Evolutionary conservation across 139 green algal genomes (phyloP), one percentile per base, ranked within the genome.

Genomic region (Coelastrella sp.): DNA sequence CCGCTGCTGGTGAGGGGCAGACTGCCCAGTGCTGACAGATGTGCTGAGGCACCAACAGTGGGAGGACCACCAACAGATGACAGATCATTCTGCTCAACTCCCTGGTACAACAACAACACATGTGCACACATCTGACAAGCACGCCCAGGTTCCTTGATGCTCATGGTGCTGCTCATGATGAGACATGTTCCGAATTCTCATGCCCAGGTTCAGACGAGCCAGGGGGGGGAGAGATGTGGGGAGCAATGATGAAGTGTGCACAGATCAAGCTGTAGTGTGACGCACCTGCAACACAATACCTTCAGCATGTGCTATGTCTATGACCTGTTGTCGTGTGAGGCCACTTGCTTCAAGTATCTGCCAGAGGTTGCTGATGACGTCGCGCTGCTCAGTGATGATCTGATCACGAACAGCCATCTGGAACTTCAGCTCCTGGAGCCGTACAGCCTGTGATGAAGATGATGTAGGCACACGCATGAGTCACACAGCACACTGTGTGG

Each of bases 331-430:
- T 56, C 88, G 70, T 11, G 90, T 90, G 14, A 97, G 84, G 0
- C 95, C 95, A 3, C 78, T 90, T 24, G 93, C 92, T 57, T 95
- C 91, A 24, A 96, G 90, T 68, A 96, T 95, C n/a, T 70, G 85
- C 95, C 94, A 96, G 19, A 97, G 88, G 91, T 96, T 96, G 75
- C 81, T 80, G 73, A 96, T 96, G 25, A 96, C 94, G 59, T 93
- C 93, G 14, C 94, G 91, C 92, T 96, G 95, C 82, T 96, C 95
- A 11, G 85, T 84, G 80, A 97, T 96, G 83, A 97, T 95, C 90
- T 97, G 93, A 83, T 97, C 95, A 19, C 94, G 94, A 59, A 97
- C 91, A 1, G 94, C 94, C 92, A 97, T 95, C 90, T 97, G 94
- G 86, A 96, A 96, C 89, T 96, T 95, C 87, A 95, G 84, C 91